Percentiles rank a stretch among this genome's conserved stretches.
Conservation (phyloP, 2,329 filamentous ascomycete genomes). For the Westerdykella aurantiaca region DNA sequence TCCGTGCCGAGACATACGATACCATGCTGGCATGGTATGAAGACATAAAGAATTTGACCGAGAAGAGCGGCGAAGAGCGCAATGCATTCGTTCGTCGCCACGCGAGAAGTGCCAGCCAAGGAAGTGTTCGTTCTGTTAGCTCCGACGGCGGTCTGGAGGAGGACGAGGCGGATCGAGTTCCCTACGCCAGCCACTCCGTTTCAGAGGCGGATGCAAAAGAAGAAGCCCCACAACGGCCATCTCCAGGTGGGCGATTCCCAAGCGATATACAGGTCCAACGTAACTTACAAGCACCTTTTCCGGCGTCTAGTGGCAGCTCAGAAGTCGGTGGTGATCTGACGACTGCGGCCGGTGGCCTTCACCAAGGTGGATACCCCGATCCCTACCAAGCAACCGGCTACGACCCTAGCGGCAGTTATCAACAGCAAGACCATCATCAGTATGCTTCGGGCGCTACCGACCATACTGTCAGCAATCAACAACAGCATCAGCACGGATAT, state of each 20-base stretch:
- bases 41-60: constrained; percentile 83
- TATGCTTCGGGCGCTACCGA: no score
- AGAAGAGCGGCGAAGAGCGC: constrained; percentile 81
- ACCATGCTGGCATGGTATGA: constrained; percentile 98
- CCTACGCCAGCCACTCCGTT: constrained; percentile 54
- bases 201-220: constrained; percentile 31
- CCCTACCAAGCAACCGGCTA: constrained; percentile 13
- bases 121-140: constrained; percentile 50
- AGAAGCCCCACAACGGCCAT: constrained; percentile 59
- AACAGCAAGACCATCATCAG: background rate
- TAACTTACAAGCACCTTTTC: constrained; percentile 72
- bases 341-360: constrained; percentile 52
- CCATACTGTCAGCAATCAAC: background rate
- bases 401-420: constrained; percentile 10
- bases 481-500: constrained; percentile 2
- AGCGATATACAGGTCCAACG: constrained; percentile 86
- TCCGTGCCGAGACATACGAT: constrained; percentile 67
- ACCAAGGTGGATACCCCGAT: constrained; percentile 36
- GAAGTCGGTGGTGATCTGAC: constrained; percentile 56
- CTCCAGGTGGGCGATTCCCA: constrained; percentile 94
- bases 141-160: constrained; percentile 33
- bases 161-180: constrained; percentile 60
- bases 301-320: constrained; percentile 77
- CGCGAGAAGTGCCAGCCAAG: constrained; percentile 68
- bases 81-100: constrained; percentile 81